phyloP scores from a whole-genome alignment of 1,139 yeast species.

The Dujonia santamariae region DNA sequence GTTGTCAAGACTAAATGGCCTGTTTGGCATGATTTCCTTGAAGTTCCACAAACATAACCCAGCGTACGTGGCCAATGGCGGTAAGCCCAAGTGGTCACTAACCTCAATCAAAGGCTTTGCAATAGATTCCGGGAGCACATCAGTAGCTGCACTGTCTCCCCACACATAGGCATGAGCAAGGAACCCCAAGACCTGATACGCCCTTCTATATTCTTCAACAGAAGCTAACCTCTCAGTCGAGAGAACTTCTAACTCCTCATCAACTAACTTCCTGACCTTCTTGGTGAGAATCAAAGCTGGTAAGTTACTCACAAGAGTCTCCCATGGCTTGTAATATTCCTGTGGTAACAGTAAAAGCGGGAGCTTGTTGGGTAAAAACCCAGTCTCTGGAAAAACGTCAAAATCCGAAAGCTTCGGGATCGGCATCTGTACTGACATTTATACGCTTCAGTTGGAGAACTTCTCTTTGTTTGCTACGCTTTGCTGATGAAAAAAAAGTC shows the following conservation, averaged over 20 bases:
- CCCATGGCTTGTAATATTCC: constrained; percentile 76
- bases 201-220: constrained; percentile 63
- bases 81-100: constrained; percentile 62
- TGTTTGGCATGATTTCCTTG: constrained; percentile 54
- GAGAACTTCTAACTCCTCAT: constrained; percentile 52
- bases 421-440: no score
- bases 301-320: constrained; percentile 56
- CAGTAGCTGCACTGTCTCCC: constrained; percentile 70
- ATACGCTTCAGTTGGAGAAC: no score
- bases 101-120: constrained; percentile 67
- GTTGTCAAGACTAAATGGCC: constrained; percentile 54
- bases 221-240: constrained; percentile 41
- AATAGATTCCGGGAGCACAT: constrained; percentile 62
- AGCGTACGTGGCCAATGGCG: constrained; percentile 87
- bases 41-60: constrained; percentile 88
- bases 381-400: constrained; percentile 66
- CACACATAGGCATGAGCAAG: constrained; percentile 87
- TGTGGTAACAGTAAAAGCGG: constrained; percentile 65
- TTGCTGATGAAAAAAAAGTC: no score
- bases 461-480: no score
- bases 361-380: constrained; percentile 70
- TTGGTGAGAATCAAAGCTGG: constrained; percentile 73
- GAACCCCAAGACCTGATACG: constrained; percentile 75
- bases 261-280: constrained; percentile 57
- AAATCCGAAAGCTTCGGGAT: constrained; percentile 48